Evolutionary conservation across 2,329 filamentous ascomycete species (phyloP).

Genomic region (Trichoderma asperellum): DNA sequence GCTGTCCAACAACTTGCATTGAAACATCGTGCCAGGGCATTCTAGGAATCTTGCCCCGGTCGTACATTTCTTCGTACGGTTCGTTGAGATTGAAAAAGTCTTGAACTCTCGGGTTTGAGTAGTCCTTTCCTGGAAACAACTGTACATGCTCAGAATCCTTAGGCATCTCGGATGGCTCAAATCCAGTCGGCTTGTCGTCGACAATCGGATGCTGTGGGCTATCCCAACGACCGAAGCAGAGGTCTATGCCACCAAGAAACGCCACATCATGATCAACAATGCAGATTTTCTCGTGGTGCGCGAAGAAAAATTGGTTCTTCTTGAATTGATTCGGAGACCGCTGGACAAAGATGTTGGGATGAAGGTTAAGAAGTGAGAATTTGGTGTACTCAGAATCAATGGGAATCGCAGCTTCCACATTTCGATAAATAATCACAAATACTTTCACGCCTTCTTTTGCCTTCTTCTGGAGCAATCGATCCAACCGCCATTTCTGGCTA

Average conservation of each 20-base stretch:
- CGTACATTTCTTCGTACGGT: constrained; percentile 99
- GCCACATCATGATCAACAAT: constrained; percentile 95
- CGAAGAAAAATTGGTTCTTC: constrained; percentile 99
- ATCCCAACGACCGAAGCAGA: constrained; percentile 98
- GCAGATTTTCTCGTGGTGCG: constrained; percentile 97
- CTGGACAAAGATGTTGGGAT: constrained; percentile 95
- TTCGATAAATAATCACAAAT: constrained; percentile 96
- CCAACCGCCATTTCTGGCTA: constrained; percentile 96
- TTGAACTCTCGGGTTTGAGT: constrained; percentile 92
- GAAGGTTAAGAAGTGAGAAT: constrained; percentile 89
- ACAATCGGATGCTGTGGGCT: constrained; percentile 88
- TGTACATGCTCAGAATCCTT: constrained; percentile 94
- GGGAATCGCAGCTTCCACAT: constrained; percentile 94
- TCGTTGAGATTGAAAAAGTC: constrained; percentile 93
- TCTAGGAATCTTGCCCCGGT: constrained; percentile 81
- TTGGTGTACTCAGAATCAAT: constrained; percentile 99
- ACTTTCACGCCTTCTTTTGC: constrained; percentile 95
- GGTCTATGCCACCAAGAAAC: constrained; percentile 92
- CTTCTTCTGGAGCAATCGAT: constrained; percentile 89
- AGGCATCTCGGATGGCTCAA: constrained; percentile 74
- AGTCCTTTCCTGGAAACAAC: constrained; percentile 96
- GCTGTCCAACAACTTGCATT: constrained; percentile 97
- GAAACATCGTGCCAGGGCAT: constrained; percentile 99
- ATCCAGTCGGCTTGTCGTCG: constrained; percentile 94
- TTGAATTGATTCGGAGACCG: constrained; percentile 96